Evolutionary conservation across 192 early-diverging fungal genomes (phyloP), one percentile per base, ranked within the genome.

Genomic region (Chytriomyces confervae): DNA sequence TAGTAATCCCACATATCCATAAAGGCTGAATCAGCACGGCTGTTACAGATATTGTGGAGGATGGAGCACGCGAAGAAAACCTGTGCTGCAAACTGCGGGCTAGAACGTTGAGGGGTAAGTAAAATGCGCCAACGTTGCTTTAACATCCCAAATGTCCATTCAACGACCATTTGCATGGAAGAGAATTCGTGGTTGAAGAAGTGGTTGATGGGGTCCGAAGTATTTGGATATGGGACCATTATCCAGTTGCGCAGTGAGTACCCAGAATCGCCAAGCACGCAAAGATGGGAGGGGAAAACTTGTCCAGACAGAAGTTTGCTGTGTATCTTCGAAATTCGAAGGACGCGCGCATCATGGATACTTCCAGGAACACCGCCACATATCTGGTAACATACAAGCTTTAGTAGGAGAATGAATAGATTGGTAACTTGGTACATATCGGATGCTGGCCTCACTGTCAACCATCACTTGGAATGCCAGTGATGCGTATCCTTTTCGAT

Each of bases 401-500:
- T 36, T 16, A 60, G 20, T 60, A 60, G 57, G 20, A n/a, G 20
- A 2, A 60, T 60, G 57, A n/a, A n/a, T n/a, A 1, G 0, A 60
- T 0, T 2, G 0, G 20, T n/a, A 60, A n/a, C 1, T n/a, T 60
- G 57, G 20, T n/a, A 36, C 29, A 36, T 36, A 36, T 36, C 29
- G 69, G 46, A 71, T 60, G 46, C 57, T 71, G 7, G 50, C 69
- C 36, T 71, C 24, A 16, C 50, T 4, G 27, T 71, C 69, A n/a
- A 71, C 69, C 69, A 71, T 61, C 1, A 24, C 47, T 61, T 71
- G 69, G 27, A 71, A 71, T 57, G 57, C 50, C 8, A 71, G 8
- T 61, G 50, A 57, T 0, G 50, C 57, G 46, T 57, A 71, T 8
- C 69, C 50, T 53, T 71, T 71, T 11, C 67, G 67, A 48, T 69